Evolutionary conservation across 805 yeast genomes (phyloP).

Genomic region (Yarrowia deformans): DNA sequence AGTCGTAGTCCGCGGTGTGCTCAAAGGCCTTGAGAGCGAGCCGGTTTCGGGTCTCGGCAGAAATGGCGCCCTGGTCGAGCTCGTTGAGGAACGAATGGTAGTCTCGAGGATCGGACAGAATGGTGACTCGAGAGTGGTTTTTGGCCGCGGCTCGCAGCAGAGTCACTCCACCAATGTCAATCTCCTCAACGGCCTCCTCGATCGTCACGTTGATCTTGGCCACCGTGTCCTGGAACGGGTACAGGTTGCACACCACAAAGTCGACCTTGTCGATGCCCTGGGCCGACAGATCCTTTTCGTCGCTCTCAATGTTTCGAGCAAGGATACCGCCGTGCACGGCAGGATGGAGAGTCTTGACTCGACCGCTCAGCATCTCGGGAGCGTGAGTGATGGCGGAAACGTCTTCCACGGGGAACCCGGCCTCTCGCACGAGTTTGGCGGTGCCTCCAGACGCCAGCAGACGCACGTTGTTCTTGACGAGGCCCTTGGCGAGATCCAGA

Average conservation of each 20-base stretch:
- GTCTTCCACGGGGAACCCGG: slow-evolving; percentile 98
- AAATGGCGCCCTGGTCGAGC: slow-evolving; percentile 73
- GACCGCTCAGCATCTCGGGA: slow-evolving; percentile 98
- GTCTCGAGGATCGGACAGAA: slow-evolving; percentile 92
- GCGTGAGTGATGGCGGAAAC: slow-evolving; percentile 95
- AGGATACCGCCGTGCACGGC: slow-evolving; percentile 95
- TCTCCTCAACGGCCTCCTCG: slow-evolving; percentile 97
- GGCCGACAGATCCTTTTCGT: slow-evolving; percentile 83
- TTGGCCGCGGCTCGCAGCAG: slow-evolving; percentile 98
- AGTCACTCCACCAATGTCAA: slow-evolving; percentile 98
- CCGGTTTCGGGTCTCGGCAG: slow-evolving; percentile 75
- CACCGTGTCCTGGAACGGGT: slow-evolving; percentile 97
- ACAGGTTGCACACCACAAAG: slow-evolving; percentile 95
- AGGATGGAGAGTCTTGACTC: slow-evolving; percentile 98
- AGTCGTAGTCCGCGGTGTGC: slow-evolving; percentile 97
- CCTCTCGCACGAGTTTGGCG: slow-evolving; percentile 90
- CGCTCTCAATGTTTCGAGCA: slow-evolving; percentile 90
- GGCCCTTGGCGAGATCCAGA: slow-evolving; percentile 94
- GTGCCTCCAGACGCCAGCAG: slow-evolving; percentile 98
- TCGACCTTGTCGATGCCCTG: slow-evolving; percentile 97
- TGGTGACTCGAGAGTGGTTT: slow-evolving; percentile 95
- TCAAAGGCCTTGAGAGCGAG: slow-evolving; percentile 97
- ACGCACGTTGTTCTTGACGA: slow-evolving; percentile 85
- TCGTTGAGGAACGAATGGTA: slow-evolving; percentile 87
- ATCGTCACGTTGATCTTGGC: slow-evolving; percentile 94